Evolutionary conservation across 2,329 filamentous ascomycete genomes (phyloP).

Genomic region (Colletotrichum echinochloae): DNA sequence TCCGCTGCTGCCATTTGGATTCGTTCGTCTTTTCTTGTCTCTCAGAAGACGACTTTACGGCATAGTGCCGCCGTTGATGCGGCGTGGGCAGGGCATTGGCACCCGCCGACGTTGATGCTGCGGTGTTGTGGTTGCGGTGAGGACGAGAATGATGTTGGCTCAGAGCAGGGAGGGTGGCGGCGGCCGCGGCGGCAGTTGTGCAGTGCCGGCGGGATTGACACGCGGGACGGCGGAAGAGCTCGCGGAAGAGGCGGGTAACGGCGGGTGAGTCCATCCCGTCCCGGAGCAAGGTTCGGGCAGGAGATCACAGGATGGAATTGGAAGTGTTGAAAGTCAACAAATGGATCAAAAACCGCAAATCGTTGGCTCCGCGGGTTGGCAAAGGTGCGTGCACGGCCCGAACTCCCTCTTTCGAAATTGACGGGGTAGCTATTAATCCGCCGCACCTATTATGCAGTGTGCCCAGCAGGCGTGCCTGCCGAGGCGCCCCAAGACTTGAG

Average conservation of each 20-base stretch:
- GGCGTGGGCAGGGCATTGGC: constrained; percentile 36
- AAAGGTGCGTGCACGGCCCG: constrained; percentile 41
- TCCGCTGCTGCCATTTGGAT: constrained; percentile 88
- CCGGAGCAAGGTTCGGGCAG: constrained; percentile 16
- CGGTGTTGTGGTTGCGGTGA: constrained; percentile 8
- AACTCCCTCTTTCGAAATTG: constrained; percentile 41
- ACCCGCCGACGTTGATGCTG: constrained; percentile 44
- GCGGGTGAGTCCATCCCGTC: constrained; percentile 91
- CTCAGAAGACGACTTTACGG: constrained; percentile 36
- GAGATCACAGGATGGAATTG: constrained; percentile 36
- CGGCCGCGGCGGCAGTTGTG: constrained; percentile 45
- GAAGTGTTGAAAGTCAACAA: constrained; percentile 27
- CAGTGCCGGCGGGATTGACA: constrained; percentile 65
- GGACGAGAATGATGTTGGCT: constrained; percentile 20
- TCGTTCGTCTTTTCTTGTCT: constrained; percentile 62
- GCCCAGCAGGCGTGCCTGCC: neutral
- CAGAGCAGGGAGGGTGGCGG: constrained; percentile 44
- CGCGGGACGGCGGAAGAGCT: constrained; percentile 82
- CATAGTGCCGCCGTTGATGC: constrained; percentile 48
- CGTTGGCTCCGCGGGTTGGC: constrained; percentile 28
- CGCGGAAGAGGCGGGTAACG: constrained; percentile 82
- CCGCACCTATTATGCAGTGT: neutral
- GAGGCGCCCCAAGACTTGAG: neutral
- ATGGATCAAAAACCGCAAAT: constrained; percentile 30
- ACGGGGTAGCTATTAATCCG: constrained; percentile 42